Percentiles rank a stretch among this genome's conserved stretches.
Evolutionary conservation across 2,329 filamentous ascomycete species (phyloP).

Genomic region (Aspergillus pseudoviridinutans): DNA sequence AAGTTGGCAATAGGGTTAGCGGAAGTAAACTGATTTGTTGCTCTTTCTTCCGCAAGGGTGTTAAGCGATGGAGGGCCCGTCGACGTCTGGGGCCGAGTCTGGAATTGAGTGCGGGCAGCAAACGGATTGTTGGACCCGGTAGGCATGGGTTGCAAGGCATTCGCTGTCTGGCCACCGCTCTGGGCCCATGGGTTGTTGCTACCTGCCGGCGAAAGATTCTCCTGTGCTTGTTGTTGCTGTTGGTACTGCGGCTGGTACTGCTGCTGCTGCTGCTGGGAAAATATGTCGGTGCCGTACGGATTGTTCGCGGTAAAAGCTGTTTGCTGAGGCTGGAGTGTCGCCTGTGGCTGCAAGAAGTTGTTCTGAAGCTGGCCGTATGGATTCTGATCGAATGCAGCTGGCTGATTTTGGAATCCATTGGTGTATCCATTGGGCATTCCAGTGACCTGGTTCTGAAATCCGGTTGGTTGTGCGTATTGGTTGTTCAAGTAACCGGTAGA

Average conservation of each 20-base stretch:
- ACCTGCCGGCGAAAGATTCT: conserved; percentile 67
- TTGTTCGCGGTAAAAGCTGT: conserved; percentile 55
- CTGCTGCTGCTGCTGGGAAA: conserved; percentile 48
- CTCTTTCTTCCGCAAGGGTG: conserved; percentile 79
- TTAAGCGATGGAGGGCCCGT: conserved; percentile 66
- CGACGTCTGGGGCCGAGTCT: conserved; percentile 47
- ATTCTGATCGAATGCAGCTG: conserved; percentile 63
- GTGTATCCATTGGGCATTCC: conserved; percentile 67
- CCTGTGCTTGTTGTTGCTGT: conserved; percentile 45
- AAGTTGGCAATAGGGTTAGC: conserved; percentile 48
- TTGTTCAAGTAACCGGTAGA: conserved; percentile 64
- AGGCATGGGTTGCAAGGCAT: conserved; percentile 71
- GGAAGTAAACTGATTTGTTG: conserved; percentile 57
- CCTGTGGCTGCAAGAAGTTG: conserved; percentile 48
- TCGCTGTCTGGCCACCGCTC: conserved; percentile 53
- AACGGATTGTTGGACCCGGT: conserved; percentile 99
- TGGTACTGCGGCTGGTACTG: conserved; percentile 37
- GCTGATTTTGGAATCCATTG: conserved; percentile 66
- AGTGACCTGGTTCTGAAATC: conserved; percentile 58
- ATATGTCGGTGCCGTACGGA: conserved; percentile 51
- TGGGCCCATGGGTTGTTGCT: conserved; percentile 93
- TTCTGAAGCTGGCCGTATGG: conserved; percentile 39
- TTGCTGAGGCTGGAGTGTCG: conserved; percentile 54
- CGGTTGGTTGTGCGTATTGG: conserved; percentile 72
- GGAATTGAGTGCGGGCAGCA: conserved; percentile 61